These are phyloP conservation scores for Grifola frondosa DNA, from an alignment of 1,284 basidiomycete genomes.

Conservation along the genomic window DNA sequence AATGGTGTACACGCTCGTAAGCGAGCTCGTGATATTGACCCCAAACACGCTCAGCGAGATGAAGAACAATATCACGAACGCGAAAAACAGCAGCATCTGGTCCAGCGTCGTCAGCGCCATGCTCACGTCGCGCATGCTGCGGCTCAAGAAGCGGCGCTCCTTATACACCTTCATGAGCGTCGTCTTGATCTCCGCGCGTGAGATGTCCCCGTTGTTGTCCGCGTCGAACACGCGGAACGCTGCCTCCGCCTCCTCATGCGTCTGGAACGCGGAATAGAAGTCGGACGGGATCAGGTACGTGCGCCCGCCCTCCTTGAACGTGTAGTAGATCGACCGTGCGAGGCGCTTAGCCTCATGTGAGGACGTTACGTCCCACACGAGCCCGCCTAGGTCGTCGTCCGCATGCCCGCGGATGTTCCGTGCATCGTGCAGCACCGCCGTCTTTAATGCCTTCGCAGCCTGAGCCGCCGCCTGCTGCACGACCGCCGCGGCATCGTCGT, in stretches of 20 bases:
- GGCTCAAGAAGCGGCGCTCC: constrained; percentile 67
- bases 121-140: constrained; percentile 72
- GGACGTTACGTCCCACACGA: constrained; percentile 54
- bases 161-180: constrained; percentile 73
- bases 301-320: constrained; percentile 56
- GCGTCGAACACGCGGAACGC: constrained; percentile 78
- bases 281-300: constrained; percentile 67
- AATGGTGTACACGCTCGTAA: constrained; percentile 69
- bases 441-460: constrained; percentile 65
- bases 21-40: constrained; percentile 55
- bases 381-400: constrained; percentile 36
- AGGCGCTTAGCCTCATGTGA: constrained; percentile 71
- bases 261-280: constrained; percentile 68
- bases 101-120: constrained; percentile 63
- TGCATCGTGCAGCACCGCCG: constrained; percentile 70
- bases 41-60: constrained; percentile 71
- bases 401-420: constrained; percentile 59
- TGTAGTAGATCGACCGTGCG: constrained; percentile 65
- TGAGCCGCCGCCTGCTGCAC: constrained; percentile 39
- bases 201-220: constrained; percentile 78
- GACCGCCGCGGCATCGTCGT: constrained; percentile 24
- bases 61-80: constrained; percentile 66
- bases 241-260: constrained; percentile 52
- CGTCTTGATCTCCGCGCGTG: constrained; percentile 75
- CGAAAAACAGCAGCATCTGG: constrained; percentile 60